phyloP scores from a whole-genome alignment of 176 grass and related monocot genomes.

The Pontederia paniculata region DNA sequence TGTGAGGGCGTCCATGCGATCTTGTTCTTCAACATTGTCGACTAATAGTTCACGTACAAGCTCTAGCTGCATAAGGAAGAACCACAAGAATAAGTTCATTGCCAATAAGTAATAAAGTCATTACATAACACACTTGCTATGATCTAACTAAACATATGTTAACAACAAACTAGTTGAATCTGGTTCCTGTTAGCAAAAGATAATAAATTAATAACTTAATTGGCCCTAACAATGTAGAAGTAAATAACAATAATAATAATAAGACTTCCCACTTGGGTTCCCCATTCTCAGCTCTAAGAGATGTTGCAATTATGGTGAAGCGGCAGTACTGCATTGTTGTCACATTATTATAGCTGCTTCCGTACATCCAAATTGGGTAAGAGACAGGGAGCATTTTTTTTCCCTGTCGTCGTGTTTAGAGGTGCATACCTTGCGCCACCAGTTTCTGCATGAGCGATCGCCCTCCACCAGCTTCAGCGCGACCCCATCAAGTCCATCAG shows the following conservation, averaged over 20 bases:
- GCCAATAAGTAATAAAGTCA: slow-evolving; percentile 2
- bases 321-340: too few species aligned
- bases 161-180: too few species aligned
- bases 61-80: slow-evolving; percentile 52
- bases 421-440: slow-evolving; percentile 74
- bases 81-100: neutral
- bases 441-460: slow-evolving; percentile 68
- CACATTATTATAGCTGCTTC: too few species aligned
- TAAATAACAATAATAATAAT: too few species aligned
- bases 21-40: slow-evolving; percentile 32
- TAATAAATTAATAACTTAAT: too few species aligned
- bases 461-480: slow-evolving; percentile 61
- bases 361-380: neutral
- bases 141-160: too few species aligned
- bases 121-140: too few species aligned
- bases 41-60: slow-evolving; percentile 49
- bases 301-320: too few species aligned
- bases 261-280: too few species aligned
- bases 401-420: neutral
- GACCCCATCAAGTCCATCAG: slow-evolving; percentile 49
- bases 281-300: too few species aligned
- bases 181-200: too few species aligned
- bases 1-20: slow-evolving; percentile 52
- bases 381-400: slow-evolving; percentile 7
- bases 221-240: too few species aligned